Percentiles rank a stretch among this genome's conserved stretches.
phyloP scores from a whole-genome alignment of 768 basidiomycete genomes.

The Leccinum broughii region DNA sequence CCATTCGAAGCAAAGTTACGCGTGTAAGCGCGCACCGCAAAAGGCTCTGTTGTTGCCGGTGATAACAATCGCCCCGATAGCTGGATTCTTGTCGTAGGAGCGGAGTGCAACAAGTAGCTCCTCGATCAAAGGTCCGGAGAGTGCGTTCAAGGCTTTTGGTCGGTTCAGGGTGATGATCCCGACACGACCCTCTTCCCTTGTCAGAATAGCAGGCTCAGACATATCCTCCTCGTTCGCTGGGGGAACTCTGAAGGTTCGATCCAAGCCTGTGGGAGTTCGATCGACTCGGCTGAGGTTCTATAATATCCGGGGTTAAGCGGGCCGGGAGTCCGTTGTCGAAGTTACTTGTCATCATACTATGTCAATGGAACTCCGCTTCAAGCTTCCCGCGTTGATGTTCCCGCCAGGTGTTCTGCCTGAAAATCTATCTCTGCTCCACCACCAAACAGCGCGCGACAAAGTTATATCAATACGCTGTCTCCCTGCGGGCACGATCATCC shows the following conservation, averaged over 20 bases:
- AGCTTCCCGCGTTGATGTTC: constrained; percentile 6
- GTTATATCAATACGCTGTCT: constrained; percentile 44
- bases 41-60: constrained; percentile 90
- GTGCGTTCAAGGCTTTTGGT: constrained; percentile 84
- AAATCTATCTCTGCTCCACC: constrained; percentile 37
- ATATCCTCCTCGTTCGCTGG: constrained; percentile 8
- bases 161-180: constrained; percentile 78
- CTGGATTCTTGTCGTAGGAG: constrained; percentile 65
- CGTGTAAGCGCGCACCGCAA: constrained; percentile 14
- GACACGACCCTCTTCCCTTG: constrained; percentile 24
- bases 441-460: constrained; percentile 51
- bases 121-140: constrained; percentile 72
- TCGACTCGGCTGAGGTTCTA: background rate
- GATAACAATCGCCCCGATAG: constrained; percentile 82
- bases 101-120: constrained; percentile 78
- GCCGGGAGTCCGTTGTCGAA: constrained; percentile 2
- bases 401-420: constrained; percentile 9
- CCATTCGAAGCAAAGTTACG: background rate
- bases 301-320: background rate
- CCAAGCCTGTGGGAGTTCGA: background rate
- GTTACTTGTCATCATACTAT: background rate
- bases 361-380: background rate
- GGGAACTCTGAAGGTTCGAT: background rate
- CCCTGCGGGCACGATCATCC: constrained; percentile 48
- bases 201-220: constrained; percentile 26